Percentiles rank a stretch among this genome's conserved stretches.
These are phyloP conservation scores for Cercophora scortea DNA, from an alignment of 495 filamentous ascomycete genomes.

Conservation along the genomic window DNA sequence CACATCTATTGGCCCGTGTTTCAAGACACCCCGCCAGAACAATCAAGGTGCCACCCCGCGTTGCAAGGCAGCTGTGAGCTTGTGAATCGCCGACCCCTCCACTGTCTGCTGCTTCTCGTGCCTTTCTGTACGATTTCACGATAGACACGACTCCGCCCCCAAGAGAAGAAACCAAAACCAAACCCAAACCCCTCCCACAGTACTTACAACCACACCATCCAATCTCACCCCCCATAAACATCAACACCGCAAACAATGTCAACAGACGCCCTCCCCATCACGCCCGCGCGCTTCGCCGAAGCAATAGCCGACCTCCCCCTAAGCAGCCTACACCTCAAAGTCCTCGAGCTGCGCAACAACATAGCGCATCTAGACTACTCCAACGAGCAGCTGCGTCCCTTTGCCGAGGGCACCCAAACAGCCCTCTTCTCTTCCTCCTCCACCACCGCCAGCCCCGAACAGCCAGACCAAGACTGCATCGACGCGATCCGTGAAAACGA, in stretches of 20 bases:
- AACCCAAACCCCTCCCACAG: neutral
- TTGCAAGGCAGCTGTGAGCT: neutral
- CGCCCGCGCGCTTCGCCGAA: conserved; percentile 55
- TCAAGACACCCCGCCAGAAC: neutral
- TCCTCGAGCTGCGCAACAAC: conserved; percentile 71
- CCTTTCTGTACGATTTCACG: neutral
- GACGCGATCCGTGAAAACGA: conserved; percentile 73
- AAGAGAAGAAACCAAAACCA: neutral
- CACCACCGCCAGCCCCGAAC: conserved; percentile 1
- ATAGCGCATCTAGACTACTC: conserved; percentile 75
- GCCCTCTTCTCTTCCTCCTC: conserved; percentile 13
- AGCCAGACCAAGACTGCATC: conserved; percentile 56
- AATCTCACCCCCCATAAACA: neutral
- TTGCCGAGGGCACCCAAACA: conserved; percentile 32
- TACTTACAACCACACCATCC: neutral
- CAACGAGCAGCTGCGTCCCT: conserved; percentile 63
- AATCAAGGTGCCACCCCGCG: neutral
- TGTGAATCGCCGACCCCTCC: neutral
- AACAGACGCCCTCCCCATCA: conserved; percentile 46
- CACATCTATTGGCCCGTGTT: neutral
- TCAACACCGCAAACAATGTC: conserved; percentile 27
- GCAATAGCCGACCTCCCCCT: conserved; percentile 68
- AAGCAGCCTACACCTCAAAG: conserved; percentile 67
- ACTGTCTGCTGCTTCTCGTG: neutral
- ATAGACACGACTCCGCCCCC: neutral